Conservation (phyloP, 106 monocot genomes). For the Chionographis japonica region DNA sequence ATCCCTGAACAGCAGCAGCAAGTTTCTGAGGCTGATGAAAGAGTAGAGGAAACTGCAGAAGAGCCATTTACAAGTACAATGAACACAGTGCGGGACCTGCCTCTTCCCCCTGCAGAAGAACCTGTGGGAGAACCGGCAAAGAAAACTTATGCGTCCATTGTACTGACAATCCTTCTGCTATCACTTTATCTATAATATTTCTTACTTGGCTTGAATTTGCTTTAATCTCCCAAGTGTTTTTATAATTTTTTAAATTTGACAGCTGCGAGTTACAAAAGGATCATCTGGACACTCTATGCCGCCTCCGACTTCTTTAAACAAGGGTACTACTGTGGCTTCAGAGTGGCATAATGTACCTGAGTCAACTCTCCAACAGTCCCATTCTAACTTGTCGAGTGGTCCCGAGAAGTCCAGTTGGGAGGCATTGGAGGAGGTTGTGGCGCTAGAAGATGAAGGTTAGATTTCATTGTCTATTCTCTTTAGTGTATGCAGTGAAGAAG, state of each 20-base stretch:
- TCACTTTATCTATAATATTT: not conserved
- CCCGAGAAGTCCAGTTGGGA: slow-evolving; percentile 44
- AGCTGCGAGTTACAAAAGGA: slow-evolving; percentile 63
- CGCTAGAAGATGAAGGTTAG: slow-evolving; percentile 71
- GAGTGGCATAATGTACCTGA: slow-evolving; percentile 44
- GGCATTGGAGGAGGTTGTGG: slow-evolving; percentile 24
- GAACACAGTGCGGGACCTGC: slow-evolving; percentile 10
- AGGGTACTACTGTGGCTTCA: slow-evolving; percentile 19
- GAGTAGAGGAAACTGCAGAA: slow-evolving; percentile 32
- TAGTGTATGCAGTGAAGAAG: not conserved
- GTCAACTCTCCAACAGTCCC: slow-evolving; percentile 19
- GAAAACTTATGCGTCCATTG: slow-evolving; percentile 89
- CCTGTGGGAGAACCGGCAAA: slow-evolving; percentile 42
- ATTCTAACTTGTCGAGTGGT: slow-evolving; percentile 10
- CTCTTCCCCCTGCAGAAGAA: slow-evolving; percentile 27
- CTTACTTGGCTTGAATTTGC: no score
- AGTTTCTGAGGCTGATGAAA: slow-evolving; percentile 26
- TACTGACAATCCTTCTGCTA: slow-evolving; percentile 17
- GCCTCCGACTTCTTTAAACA: slow-evolving; percentile 23
- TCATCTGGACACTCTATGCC: slow-evolving; percentile 16
- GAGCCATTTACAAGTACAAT: slow-evolving; percentile 31
- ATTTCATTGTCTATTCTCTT: not conserved
- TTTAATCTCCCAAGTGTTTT: no score
- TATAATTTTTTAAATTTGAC: not conserved
- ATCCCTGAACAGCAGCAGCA: slow-evolving; percentile 37